Evolutionary conservation across 176 grass and related monocot genomes (phyloP).

Genomic region (Secale cereale): DNA sequence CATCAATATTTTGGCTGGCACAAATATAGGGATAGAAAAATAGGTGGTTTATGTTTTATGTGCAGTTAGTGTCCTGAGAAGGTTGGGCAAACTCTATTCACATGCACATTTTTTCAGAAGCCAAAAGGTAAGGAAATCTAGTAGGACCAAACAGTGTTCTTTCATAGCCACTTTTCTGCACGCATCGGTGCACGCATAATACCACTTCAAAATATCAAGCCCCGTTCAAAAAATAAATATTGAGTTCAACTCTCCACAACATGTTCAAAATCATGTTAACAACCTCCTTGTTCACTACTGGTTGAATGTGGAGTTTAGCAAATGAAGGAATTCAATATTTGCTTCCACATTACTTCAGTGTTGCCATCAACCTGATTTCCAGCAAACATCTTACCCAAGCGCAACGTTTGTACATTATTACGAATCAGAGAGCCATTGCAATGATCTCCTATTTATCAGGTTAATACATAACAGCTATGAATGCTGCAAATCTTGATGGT

Average conservation of each 20-base stretch:
- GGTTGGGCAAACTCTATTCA: not conserved
- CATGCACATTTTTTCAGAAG: not conserved
- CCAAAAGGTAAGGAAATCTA: not conserved
- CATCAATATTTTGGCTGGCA: not conserved
- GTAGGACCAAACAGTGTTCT: not conserved
- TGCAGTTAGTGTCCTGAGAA: not conserved
- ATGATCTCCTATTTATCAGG: not conserved
- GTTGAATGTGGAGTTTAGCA: not conserved
- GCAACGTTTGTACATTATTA: not conserved
- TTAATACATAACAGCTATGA: not conserved
- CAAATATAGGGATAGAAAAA: not conserved
- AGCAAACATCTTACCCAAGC: not conserved
- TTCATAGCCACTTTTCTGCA: not conserved
- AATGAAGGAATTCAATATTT: not conserved
- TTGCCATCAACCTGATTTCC: not conserved
- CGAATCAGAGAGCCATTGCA: not conserved
- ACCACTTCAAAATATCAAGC: not conserved
- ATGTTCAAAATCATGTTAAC: not conserved
- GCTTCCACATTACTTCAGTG: not conserved
- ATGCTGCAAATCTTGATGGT: not conserved
- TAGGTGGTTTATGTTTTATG: not conserved
- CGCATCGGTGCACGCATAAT: no score
- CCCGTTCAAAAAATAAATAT: not conserved
- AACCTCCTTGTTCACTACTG: not conserved
- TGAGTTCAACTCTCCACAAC: not conserved